A percentile compares a stretch with the other conserved stretches of the same genome.
These are phyloP conservation scores for Boletus subcaerulescens DNA, from an alignment of 768 basidiomycete species.

Conservation along the genomic window DNA sequence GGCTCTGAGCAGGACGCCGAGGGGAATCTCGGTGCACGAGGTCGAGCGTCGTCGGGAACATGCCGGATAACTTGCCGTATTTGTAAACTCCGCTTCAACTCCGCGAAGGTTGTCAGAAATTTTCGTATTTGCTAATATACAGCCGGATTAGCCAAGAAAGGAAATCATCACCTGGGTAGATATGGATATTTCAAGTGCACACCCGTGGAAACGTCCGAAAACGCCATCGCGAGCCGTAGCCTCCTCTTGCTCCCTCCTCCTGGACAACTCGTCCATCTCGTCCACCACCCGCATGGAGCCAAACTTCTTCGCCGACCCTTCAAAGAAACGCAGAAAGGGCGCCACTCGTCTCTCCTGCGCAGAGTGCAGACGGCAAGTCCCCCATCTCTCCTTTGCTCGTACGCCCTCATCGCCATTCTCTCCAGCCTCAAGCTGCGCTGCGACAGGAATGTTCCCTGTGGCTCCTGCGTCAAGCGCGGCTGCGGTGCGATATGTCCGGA, in stretches of 20 bases:
- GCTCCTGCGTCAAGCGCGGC: constrained; percentile 77
- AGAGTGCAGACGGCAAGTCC: constrained; percentile 66
- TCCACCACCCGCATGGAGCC: constrained; percentile 20
- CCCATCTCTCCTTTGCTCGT: neutral
- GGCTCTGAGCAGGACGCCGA: neutral
- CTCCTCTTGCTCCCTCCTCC: constrained; percentile 23
- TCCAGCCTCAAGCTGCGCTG: constrained; percentile 42
- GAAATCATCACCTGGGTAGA: constrained; percentile 12
- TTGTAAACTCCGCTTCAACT: constrained; percentile 13
- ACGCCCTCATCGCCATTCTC: neutral
- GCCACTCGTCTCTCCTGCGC: constrained; percentile 78
- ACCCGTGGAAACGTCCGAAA: constrained; percentile 16
- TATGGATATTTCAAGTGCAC: constrained; percentile 13
- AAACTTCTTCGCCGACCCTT: constrained; percentile 28
- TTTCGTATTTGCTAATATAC: constrained; percentile 14
- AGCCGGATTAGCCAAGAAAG: constrained; percentile 23
- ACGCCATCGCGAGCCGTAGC: constrained; percentile 13
- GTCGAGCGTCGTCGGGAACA: neutral
- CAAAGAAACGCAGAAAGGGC: constrained; percentile 65
- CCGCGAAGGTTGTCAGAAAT: constrained; percentile 20
- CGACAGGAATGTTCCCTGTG: constrained; percentile 73
- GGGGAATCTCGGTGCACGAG: constrained; percentile 15
- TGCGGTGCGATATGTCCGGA: constrained; percentile 83
- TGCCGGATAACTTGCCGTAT: constrained; percentile 7
- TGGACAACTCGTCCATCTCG: constrained; percentile 8